Base-by-base conservation (phyloP, 257 asterid species). In the Datura wrightii region DNA sequence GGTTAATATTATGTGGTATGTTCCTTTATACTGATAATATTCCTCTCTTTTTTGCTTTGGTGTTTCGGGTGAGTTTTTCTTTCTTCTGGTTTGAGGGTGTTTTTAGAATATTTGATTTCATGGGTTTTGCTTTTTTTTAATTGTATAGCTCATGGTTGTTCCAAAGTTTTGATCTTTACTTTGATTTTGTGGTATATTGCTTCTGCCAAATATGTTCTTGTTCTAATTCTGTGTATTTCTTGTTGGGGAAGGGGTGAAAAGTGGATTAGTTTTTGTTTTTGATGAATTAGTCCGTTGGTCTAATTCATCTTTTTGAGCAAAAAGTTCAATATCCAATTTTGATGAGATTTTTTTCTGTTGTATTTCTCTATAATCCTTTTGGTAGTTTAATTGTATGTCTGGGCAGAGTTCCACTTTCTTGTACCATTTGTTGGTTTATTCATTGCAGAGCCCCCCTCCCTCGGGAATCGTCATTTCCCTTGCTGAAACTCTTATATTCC, bases 1-100 rank as follows among this genome's bases (percentile, higher is more conserved):
- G 63, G 95, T 95, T 83, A 97, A 97, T 89, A 93, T 97, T 65
- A 94, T 95, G 99, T 92, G 99, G 98, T 93, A 65, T 24, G 81
- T n/a, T 76, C 71, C 13, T 84, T 58, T 69, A 71, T 54, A 31
- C 76, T 85, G 42, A 42, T 41, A 52, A 13, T 19, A 10, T 66
- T 80, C 54, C 83, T 70, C 9, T 9, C 58, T 15, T 31, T 14
- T n/a, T 70, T 62, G 52, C 52, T 46, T 46, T 46, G 52, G 11
- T 46, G 48, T 5, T 5, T 69, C 52, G 52, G 78, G 48, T 14
- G 13, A 11, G 54, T 6, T 36, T 62, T 5, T 42, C 56, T 24
- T 24, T 11, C 5, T 46, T 62, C 81, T 79, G 50, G 62, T 54
- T 11, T 84, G 13, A 74, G 80, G 13, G 65, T 65, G 10, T 58